Base-by-base conservation (phyloP, 352 stramenopile species). In the Globisporangium carolinianum region DNA sequence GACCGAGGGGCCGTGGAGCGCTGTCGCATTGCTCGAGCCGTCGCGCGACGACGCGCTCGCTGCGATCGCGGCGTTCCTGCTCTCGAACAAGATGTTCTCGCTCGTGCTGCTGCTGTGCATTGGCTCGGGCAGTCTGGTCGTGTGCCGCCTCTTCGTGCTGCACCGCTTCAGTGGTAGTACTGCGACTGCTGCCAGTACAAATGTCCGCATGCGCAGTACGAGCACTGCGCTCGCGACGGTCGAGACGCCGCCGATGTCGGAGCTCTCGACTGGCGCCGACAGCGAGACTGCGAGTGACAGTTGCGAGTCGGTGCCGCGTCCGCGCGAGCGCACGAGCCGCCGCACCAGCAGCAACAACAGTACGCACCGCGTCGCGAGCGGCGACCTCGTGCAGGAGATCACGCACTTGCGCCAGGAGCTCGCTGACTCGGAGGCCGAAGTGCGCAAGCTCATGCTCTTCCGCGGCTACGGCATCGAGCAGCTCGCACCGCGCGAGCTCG, bases 381-480 rank as follows among this genome's bases (percentile, higher is more conserved):
- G 32, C 6, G 62, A 71, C 9, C 51, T 88, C 37, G 57, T 85
- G 54, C 75, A 86, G 49, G 83, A 92, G 58, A 68, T 92, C 38
- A 57, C 53, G 17, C 66, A 92, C 50, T 66, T 92, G 47, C 76
- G 79, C 9, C 80, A 90, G 53, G 83, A 92, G 36, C 62, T 92
- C 39, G 71, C 71, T n/a, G 83, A 92, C 60, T 87, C 76, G 51
- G 83, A 92, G 53, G 66, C 72, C 7, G 83, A 92, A 57, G 82
- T 91, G 39, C 79, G 72, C 12, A 70, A 73, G 17, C 68, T 92
- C 3, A 92, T 92, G 83, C 54, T 89, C 32, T 77, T 83, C 50
- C 81, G 82, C 18, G 83, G 79, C 45, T 92, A 88, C 63, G 79
- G 79, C n/a, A 72, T 92, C 46, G 80, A 92, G 42, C 55, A 58